A percentile compares a stretch with the other conserved stretches of the same genome.
Evolutionary conservation across 257 asterid species (phyloP).

Genomic region (Anisodus acutangulus): DNA sequence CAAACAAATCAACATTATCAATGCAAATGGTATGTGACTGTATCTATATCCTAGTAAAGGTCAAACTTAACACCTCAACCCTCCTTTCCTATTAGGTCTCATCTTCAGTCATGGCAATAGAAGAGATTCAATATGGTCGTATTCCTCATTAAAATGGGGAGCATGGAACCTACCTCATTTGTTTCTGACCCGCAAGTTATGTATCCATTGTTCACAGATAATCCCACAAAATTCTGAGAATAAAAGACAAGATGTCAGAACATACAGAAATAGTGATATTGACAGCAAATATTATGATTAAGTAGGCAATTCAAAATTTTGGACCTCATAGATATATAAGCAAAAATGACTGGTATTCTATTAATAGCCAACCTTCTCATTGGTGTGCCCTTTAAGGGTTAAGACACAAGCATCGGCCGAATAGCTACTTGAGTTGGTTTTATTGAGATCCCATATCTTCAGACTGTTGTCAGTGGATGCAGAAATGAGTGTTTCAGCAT

Average conservation of each 20-base stretch:
- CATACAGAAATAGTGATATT: not conserved
- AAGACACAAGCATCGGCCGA: constrained; percentile 78
- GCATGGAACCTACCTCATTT: constrained; percentile 64
- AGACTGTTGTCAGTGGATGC: constrained; percentile 97
- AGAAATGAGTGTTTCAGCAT: constrained; percentile 70
- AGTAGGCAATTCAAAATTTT: not conserved
- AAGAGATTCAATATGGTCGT: not conserved
- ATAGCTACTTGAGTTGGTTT: constrained; percentile 60
- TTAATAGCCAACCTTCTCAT: constrained; percentile 76
- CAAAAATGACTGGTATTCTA: not conserved
- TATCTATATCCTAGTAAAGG: not conserved
- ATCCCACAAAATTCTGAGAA: constrained; percentile 95
- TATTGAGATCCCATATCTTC: constrained; percentile 91
- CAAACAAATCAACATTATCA: constrained; percentile 21
- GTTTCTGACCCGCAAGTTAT: constrained; percentile 96
- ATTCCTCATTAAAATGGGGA: not conserved
- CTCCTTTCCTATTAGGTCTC: constrained; percentile 10
- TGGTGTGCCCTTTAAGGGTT: constrained; percentile 88
- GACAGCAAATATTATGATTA: constrained; percentile 3
- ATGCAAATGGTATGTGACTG: not conserved
- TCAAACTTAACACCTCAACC: constrained; percentile 15
- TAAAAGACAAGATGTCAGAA: constrained; percentile 29
- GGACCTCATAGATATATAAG: constrained; percentile 11
- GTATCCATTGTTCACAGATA: constrained; percentile 86
- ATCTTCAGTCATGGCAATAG: not conserved